Percentiles rank a stretch among this genome's conserved stretches.
phyloP scores from a whole-genome alignment of 2,329 filamentous ascomycete genomes.

The Penicillium sp. region DNA sequence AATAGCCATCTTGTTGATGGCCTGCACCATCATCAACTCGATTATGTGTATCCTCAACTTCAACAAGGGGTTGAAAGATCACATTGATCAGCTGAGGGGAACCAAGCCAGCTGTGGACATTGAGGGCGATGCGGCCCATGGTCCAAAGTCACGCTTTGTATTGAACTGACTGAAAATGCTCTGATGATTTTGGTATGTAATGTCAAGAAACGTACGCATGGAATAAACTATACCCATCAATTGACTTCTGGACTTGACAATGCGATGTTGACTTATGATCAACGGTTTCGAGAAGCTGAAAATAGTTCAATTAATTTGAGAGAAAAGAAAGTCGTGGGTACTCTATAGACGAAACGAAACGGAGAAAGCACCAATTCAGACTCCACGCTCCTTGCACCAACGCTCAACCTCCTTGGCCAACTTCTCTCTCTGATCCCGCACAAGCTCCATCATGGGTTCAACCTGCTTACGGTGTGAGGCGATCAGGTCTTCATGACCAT shows the following conservation, averaged over 20 bases:
- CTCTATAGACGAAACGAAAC: background rate
- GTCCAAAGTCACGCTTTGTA: conserved; percentile 12
- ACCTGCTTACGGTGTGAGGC: conserved; percentile 36
- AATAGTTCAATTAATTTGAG: too few relatives aligned
- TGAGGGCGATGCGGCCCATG: background rate
- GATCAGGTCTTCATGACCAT: conserved; percentile 19
- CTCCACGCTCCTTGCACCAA: conserved; percentile 48
- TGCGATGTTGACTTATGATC: background rate
- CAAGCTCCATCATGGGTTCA: conserved; percentile 39
- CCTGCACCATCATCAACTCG: conserved; percentile 10
- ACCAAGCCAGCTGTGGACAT: background rate
- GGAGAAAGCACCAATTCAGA: conserved; percentile 19
- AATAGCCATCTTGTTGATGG: conserved; percentile 13
- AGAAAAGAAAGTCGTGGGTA: background rate
- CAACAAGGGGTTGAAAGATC: conserved; percentile 17
- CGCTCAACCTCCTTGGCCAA: conserved; percentile 42
- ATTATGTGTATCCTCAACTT: conserved; percentile 20
- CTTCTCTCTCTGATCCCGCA: conserved; percentile 34
- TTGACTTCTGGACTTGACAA: background rate
- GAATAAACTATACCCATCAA: background rate
- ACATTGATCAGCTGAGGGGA: conserved; percentile 8
- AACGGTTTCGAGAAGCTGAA: too few relatives aligned
- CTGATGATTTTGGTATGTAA: background rate
- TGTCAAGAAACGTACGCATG: background rate
- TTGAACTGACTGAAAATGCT: conserved; percentile 3